Percentiles rank a stretch among this genome's conserved stretches.
These are phyloP conservation scores for Cladorrhinum samala DNA, from an alignment of 495 filamentous ascomycete genomes.

Conservation along the genomic window DNA sequence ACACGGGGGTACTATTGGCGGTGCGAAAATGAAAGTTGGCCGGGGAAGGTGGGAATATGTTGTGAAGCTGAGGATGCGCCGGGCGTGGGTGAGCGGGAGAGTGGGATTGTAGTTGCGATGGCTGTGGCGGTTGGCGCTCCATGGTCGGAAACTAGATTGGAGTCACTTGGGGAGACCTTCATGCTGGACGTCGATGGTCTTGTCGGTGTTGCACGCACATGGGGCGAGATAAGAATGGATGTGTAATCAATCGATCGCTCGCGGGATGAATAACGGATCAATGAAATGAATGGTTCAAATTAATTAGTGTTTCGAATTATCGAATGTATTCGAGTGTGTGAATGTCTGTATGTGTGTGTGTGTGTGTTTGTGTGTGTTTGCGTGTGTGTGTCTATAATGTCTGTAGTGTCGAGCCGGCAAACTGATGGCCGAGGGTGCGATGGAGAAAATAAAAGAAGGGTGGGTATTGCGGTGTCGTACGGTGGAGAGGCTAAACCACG, in stretches of 20 bases:
- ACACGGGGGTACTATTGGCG: constrained; percentile 59
- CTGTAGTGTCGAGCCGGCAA: not conserved
- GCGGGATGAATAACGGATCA: not conserved
- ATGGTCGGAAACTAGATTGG: constrained; percentile 22
- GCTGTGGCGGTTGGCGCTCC: constrained; percentile 28
- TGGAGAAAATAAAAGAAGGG: not conserved
- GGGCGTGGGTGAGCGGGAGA: constrained; percentile 19
- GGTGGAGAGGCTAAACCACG: not conserved
- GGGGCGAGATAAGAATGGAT: constrained; percentile 10
- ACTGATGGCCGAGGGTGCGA: not conserved
- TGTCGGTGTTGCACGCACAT: not conserved
- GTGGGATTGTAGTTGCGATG: constrained; percentile 18
- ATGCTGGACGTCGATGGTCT: constrained; percentile 22
- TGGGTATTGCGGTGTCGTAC: no score
- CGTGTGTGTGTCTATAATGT: not conserved
- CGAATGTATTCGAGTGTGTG: no score
- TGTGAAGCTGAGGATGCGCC: constrained; percentile 33
- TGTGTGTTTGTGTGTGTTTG: not conserved
- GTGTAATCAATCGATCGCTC: constrained; percentile 22
- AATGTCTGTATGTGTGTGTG: not conserved
- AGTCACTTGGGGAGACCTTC: constrained; percentile 21
- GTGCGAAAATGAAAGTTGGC: constrained; percentile 37
- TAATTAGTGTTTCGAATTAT: no score
- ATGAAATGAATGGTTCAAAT: no score
- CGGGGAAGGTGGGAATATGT: constrained; percentile 28